Percentiles rank a stretch among this genome's conserved stretches.
Evolutionary conservation across 768 basidiomycete genomes (phyloP).

Genomic region (Boletus vermiculosoides): DNA sequence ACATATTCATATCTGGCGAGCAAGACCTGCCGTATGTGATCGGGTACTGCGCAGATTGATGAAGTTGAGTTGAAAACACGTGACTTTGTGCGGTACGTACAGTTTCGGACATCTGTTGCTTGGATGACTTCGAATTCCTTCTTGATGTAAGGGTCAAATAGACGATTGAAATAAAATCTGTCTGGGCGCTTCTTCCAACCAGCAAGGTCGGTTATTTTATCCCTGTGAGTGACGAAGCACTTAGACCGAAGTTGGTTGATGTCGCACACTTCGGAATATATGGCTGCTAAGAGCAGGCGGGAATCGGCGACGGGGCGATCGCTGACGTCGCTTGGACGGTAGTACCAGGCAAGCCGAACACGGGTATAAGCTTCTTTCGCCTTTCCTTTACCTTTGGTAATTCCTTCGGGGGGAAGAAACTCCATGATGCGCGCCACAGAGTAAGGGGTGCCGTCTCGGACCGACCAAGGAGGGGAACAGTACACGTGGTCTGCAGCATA

Average conservation of each 20-base stretch:
- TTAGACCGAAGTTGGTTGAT: slow-evolving; percentile 88
- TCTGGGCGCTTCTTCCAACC: slow-evolving; percentile 94
- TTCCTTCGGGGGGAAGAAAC: slow-evolving; percentile 80
- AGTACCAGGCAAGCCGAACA: slow-evolving; percentile 93
- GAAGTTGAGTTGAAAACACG: slow-evolving; percentile 16
- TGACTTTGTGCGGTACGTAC: slow-evolving; percentile 49
- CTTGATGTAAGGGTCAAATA: slow-evolving; percentile 98
- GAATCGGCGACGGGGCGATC: slow-evolving; percentile 89
- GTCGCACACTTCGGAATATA: slow-evolving; percentile 96
- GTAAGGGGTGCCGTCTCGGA: slow-evolving; percentile 93
- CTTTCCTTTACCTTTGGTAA: slow-evolving; percentile 61
- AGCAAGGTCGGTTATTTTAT: slow-evolving; percentile 90
- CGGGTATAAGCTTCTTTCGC: slow-evolving; percentile 72
- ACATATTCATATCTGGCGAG: slow-evolving; percentile 89
- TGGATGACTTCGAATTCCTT: slow-evolving; percentile 96
- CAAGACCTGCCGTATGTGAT: slow-evolving; percentile 74
- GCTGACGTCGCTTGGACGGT: slow-evolving; percentile 93
- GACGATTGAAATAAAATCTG: slow-evolving; percentile 92
- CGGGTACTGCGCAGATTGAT: slow-evolving; percentile 59
- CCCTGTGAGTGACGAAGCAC: slow-evolving; percentile 92
- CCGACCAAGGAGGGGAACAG: slow-evolving; percentile 89
- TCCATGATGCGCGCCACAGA: slow-evolving; percentile 97
- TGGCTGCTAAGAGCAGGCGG: slow-evolving; percentile 89
- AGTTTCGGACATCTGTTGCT: slow-evolving; percentile 80
- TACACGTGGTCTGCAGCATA: slow-evolving; percentile 89